phyloP scores from a whole-genome alignment of 148 eudicot genomes.

The Rhododendron ferrugineum region DNA sequence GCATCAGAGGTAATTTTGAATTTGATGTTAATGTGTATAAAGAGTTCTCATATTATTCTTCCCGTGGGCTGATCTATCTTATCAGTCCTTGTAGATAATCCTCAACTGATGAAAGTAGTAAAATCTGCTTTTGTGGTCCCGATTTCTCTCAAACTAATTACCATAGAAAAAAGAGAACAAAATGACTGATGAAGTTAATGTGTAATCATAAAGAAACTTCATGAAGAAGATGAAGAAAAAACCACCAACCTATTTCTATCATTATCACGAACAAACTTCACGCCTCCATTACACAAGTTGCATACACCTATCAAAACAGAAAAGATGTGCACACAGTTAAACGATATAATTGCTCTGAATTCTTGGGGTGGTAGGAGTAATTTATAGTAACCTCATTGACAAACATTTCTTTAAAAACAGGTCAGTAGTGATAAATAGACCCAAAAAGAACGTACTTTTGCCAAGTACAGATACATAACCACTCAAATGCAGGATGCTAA shows the following conservation, averaged over 20 bases:
- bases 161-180: not conserved
- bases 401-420: not conserved
- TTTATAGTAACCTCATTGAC: not conserved
- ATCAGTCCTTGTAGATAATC: not conserved
- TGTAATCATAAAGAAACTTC: too few relatives aligned
- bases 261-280: conserved; percentile 85
- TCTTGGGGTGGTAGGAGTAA: not conserved
- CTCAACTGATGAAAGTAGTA: not conserved
- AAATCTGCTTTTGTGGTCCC: not conserved
- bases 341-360: not conserved
- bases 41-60: not conserved
- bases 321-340: not conserved
- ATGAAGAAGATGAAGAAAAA: not conserved
- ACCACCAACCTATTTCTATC: conserved; percentile 57
- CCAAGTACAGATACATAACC: not conserved
- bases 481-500: not conserved
- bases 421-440: not conserved
- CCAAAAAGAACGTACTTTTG: not conserved
- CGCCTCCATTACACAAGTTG: conserved; percentile 98
- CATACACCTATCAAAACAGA: conserved; percentile 68
- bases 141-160: not conserved
- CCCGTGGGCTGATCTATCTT: not conserved
- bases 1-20: not conserved
- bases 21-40: not conserved
- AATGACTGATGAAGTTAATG: too few relatives aligned